phyloP scores from a whole-genome alignment of 2,329 filamentous ascomycete genomes.

The Cephalotrichum gorgonifer region DNA sequence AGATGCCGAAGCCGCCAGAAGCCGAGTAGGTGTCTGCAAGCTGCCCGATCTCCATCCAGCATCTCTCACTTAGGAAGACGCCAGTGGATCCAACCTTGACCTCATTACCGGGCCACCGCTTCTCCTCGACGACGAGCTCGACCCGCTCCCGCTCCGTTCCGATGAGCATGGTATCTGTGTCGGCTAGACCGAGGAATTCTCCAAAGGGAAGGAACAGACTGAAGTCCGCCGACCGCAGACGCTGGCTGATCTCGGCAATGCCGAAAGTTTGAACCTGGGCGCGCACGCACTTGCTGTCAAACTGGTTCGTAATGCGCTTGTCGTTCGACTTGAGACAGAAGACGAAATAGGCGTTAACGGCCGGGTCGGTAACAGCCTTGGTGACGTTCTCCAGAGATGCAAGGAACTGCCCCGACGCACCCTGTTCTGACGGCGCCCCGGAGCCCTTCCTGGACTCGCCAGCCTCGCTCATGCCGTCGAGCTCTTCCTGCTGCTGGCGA shows the following conservation, averaged over 20 bases:
- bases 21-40: conserved; percentile 51
- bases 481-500: conserved; percentile 31
- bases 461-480: conserved; percentile 38
- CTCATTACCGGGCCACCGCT: conserved; percentile 86
- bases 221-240: conserved; percentile 87
- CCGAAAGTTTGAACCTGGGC: conserved; percentile 92
- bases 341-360: conserved; percentile 89
- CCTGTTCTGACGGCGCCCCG: conserved; percentile 55
- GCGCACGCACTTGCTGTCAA: conserved; percentile 96
- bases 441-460: conserved; percentile 31
- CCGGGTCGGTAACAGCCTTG: conserved; percentile 69
- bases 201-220: conserved; percentile 91
- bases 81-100: conserved; percentile 84
- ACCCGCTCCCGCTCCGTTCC: conserved; percentile 89
- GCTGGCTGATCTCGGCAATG: conserved; percentile 92
- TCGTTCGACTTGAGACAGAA: conserved; percentile 98
- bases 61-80: conserved; percentile 89
- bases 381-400: conserved; percentile 83
- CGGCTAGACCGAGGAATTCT: conserved; percentile 84
- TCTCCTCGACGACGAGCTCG: conserved; percentile 83
- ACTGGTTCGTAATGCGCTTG: conserved; percentile 92
- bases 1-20: conserved; percentile 37
- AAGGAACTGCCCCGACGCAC: conserved; percentile 86
- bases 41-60: conserved; percentile 84
- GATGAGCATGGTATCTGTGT: conserved; percentile 74